These are phyloP conservation scores for Oenanthe sinensis DNA, from an alignment of 129 eudicot genomes.

Conservation along the genomic window DNA sequence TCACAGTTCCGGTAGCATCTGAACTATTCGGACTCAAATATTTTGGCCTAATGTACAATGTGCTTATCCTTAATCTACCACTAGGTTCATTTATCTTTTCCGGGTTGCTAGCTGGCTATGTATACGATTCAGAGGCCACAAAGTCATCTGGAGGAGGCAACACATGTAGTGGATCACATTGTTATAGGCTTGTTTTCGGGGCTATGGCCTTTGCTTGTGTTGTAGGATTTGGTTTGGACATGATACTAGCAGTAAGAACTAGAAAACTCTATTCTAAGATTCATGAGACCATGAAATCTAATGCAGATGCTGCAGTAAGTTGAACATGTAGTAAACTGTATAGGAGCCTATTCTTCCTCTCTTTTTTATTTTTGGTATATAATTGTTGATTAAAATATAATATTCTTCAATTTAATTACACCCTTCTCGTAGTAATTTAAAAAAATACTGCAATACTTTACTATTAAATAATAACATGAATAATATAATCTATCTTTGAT, in stretches of 20 bases:
- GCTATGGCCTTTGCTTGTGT: constrained; percentile 63
- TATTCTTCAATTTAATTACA: no score
- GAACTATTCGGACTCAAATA: constrained; percentile 88
- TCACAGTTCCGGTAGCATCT: constrained; percentile 89
- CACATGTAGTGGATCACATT: constrained; percentile 65
- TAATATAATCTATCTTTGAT: no score
- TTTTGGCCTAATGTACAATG: constrained; percentile 84
- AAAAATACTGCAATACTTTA: no score
- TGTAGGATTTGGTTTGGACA: constrained; percentile 61
- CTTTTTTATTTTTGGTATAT: no score
- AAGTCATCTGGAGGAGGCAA: constrained; percentile 52
- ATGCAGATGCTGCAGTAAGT: constrained; percentile 8
- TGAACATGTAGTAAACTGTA: not conserved
- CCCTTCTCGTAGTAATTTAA: no score
- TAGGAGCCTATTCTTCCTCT: not conserved
- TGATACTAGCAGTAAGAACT: constrained; percentile 56
- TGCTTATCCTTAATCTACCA: constrained; percentile 79
- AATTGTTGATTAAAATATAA: not conserved
- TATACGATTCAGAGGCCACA: constrained; percentile 78
- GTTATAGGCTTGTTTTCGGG: constrained; percentile 67
- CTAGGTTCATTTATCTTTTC: constrained; percentile 96
- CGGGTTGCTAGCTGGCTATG: constrained; percentile 76
- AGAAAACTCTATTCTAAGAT: constrained; percentile 54
- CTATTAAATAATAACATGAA: no score
- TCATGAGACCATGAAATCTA: constrained; percentile 36